Evolutionary conservation across 768 basidiomycete genomes (phyloP), one percentile per base, ranked within the genome.

Genomic region (Cytidiella melzeri): DNA sequence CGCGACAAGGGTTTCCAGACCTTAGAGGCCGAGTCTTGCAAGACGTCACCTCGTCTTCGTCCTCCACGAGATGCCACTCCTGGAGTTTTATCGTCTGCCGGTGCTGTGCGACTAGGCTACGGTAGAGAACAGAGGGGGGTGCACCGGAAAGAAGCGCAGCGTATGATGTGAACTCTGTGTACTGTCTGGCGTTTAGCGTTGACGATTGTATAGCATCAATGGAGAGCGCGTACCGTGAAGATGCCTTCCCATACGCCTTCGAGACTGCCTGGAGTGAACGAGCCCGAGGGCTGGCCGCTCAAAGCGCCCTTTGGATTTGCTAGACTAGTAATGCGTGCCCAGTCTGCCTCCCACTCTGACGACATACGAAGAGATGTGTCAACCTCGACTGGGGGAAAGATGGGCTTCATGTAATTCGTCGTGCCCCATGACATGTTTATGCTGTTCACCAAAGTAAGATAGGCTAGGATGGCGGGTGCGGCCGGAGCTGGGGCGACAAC

Each of bases 81-180:
- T 80, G 79, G 38, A 96, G 67, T 59, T 83, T 85, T 92, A 92
- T 95, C 0, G 91, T 91, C 61, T 96, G 93, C 15, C 79, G 81
- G 64, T 97, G 92, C 56, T 85, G 79, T 1, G 86, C 90, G 23
- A 89, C 81, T 42, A 83, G 71, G 40, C 85, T 84, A 38, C 81
- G 78, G 56, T 87, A 81, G n/a, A 95, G 67, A 7, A 76, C 70
- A 0, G 75, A 64, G 3, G 88, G 85, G 3, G 78, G 66, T 0
- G 73, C 83, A 18, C 87, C 90, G 5, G 76, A 72, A n/a, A 89
- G 73, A 50, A 94, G 73, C 19, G 77, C 76, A 20, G 85, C 83
- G 59, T 95, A 97, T 5, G 86, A 83, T 34, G 80, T 79, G 62
- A 96, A 97, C 56, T 92, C 87, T 18, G 80, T 82, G 59, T 87